Percentiles rank a stretch among this genome's conserved stretches.
Evolutionary conservation across 2,329 filamentous ascomycete species (phyloP).

Genomic region (Didymosphaeria variabile): DNA sequence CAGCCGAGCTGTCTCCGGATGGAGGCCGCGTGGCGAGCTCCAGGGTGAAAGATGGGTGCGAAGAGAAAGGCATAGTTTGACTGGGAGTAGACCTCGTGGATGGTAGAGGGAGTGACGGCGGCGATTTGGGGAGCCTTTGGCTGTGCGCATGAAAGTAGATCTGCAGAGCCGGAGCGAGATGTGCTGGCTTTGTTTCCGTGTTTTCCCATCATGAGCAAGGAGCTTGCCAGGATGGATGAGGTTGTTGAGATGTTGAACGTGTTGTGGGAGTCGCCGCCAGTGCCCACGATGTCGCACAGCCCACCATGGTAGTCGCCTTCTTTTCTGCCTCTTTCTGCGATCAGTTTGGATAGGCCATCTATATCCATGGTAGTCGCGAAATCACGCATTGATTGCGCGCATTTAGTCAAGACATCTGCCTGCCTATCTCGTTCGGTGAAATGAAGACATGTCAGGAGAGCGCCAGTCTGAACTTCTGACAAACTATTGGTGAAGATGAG

Average conservation of each 20-base stretch:
- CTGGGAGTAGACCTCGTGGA: slow-evolving; percentile 75
- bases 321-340: slow-evolving; percentile 67
- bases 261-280: slow-evolving; percentile 93
- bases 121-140: slow-evolving; percentile 77
- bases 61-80: slow-evolving; percentile 97
- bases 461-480: slow-evolving; percentile 86
- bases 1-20: slow-evolving; percentile 89
- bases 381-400: slow-evolving; percentile 82
- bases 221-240: slow-evolving; percentile 88
- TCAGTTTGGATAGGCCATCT: slow-evolving; percentile 66
- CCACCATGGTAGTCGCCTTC: slow-evolving; percentile 84
- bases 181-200: slow-evolving; percentile 97
- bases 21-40: slow-evolving; percentile 87
- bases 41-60: slow-evolving; percentile 94
- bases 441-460: slow-evolving; percentile 88
- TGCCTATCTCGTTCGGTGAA: slow-evolving; percentile 87
- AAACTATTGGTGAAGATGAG: slow-evolving; percentile 91
- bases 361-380: slow-evolving; percentile 79
- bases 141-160: slow-evolving; percentile 80
- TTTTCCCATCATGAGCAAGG: slow-evolving; percentile 86
- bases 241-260: slow-evolving; percentile 99
- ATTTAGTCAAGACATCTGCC: slow-evolving; percentile 85
- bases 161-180: slow-evolving; percentile 93
- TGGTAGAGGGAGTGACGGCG: slow-evolving; percentile 75
- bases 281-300: slow-evolving; percentile 95